Percentiles rank a stretch among this genome's conserved stretches.
Evolutionary conservation across 768 basidiomycete species (phyloP).

Genomic region (Rhodotorula sphaerocarpa): DNA sequence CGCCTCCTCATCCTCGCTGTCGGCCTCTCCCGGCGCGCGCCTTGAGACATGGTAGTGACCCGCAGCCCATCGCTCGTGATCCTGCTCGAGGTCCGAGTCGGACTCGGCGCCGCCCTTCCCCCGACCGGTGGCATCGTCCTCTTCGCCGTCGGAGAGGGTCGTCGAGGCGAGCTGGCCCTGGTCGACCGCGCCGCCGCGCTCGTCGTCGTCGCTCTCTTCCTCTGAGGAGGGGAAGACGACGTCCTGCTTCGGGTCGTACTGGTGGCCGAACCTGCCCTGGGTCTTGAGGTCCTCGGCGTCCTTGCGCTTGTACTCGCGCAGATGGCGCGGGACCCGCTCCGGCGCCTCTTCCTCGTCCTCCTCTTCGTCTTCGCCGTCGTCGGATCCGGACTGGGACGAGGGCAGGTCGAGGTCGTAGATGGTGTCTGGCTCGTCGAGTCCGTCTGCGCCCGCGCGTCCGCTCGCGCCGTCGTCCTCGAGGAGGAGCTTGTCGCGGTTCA

Average conservation of each 20-base stretch:
- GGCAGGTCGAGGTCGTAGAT: constrained; percentile 31
- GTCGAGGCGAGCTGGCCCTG: not conserved
- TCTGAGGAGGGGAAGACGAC: constrained; percentile 16
- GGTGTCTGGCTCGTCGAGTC: constrained; percentile 30
- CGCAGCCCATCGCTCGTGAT: constrained; percentile 30
- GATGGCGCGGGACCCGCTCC: not conserved
- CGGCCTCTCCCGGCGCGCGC: constrained; percentile 30
- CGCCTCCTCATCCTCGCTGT: constrained; percentile 35
- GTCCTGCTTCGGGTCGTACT: constrained; percentile 35
- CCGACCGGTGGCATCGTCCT: no score
- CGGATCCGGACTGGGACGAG: not conserved
- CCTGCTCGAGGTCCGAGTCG: constrained; percentile 7
- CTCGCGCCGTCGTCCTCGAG: constrained; percentile 11
- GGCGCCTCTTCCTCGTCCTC: constrained; percentile 35
- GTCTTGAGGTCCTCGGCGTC: constrained; percentile 27
- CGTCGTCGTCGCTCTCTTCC: constrained; percentile 28
- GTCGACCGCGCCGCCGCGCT: not conserved
- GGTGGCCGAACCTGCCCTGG: constrained; percentile 43
- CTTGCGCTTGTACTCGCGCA: constrained; percentile 9
- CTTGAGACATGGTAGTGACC: constrained; percentile 31
- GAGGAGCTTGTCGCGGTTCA: constrained; percentile 30
- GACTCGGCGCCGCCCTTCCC: not conserved
- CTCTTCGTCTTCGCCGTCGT: constrained; percentile 25
- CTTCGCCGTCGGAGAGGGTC: no score
- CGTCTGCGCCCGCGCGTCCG: not conserved